Evolutionary conservation across 345 rosid genomes (phyloP).

Genomic region (Excoecaria agallocha): DNA sequence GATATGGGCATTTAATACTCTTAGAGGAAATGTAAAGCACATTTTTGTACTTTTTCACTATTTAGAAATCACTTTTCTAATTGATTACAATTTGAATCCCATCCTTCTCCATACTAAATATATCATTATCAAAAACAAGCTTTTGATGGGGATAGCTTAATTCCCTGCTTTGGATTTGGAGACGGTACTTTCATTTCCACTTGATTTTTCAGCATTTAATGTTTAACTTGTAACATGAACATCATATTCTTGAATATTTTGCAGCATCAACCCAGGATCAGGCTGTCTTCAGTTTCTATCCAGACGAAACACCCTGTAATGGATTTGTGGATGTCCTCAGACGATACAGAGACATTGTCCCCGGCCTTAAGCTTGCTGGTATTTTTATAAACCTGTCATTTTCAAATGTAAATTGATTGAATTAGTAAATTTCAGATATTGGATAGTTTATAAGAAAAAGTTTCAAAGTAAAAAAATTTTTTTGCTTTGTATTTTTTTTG

Average conservation of each 20-base stretch:
- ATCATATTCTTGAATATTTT: slow-evolving; percentile 12
- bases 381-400: no score
- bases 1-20: no score
- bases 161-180: slow-evolving; percentile 89
- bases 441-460: no score
- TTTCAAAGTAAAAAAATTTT: no score
- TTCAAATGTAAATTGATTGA: no score
- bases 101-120: no score
- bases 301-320: slow-evolving; percentile 54
- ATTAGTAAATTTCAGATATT: no score
- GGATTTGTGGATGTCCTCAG: slow-evolving; percentile 89
- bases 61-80: no score
- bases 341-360: slow-evolving; percentile 75
- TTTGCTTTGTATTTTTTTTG: no score
- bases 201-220: not conserved
- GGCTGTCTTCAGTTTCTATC: slow-evolving; percentile 79
- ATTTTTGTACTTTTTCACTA: no score
- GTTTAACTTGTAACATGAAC: not conserved
- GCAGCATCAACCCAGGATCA: slow-evolving; percentile 92
- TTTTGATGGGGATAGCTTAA: slow-evolving; percentile 76
- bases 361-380: slow-evolving; percentile 81
- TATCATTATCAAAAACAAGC: not conserved
- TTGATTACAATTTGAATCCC: no score
- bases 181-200: slow-evolving; percentile 35
- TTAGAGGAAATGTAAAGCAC: no score